phyloP scores from a whole-genome alignment of 192 early-diverging fungal genomes.

The Coemansia sp. region DNA sequence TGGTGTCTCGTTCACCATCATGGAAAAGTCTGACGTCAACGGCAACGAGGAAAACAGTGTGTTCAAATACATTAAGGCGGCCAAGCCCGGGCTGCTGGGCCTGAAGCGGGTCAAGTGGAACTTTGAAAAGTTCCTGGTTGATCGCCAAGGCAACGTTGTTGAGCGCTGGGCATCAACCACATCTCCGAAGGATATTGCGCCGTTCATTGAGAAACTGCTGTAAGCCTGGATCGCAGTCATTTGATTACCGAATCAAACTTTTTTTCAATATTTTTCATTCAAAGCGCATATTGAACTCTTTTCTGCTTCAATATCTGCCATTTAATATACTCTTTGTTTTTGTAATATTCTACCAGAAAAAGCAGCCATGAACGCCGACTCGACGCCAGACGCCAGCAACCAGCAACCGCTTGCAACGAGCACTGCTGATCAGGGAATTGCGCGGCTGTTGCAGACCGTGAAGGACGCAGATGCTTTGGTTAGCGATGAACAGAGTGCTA shows the following conservation, averaged over 20 bases:
- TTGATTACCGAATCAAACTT: slow-evolving; percentile 1
- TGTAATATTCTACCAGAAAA: neutral
- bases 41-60: slow-evolving; percentile 65
- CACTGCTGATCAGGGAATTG: neutral
- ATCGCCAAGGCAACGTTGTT: slow-evolving; percentile 63
- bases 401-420: slow-evolving; percentile 5
- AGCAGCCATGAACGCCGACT: slow-evolving; percentile 1
- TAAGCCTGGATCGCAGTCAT: neutral
- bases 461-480: slow-evolving; percentile 18
- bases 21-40: slow-evolving; percentile 84
- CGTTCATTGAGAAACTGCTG: slow-evolving; percentile 50
- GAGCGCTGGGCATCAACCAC: slow-evolving; percentile 66
- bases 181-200: slow-evolving; percentile 61
- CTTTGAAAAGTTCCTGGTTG: slow-evolving; percentile 82
- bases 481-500: neutral
- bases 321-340: neutral
- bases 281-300: neutral
- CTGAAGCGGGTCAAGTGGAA: slow-evolving; percentile 75
- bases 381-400: neutral
- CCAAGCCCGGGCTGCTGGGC: slow-evolving; percentile 56
- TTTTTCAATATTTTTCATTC: slow-evolving; percentile 7
- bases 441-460: slow-evolving; percentile 19
- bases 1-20: slow-evolving; percentile 84
- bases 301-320: neutral
- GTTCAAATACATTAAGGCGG: slow-evolving; percentile 63